phyloP scores from a whole-genome alignment of 768 basidiomycete genomes.

The Hortiboletus flavorubellus region DNA sequence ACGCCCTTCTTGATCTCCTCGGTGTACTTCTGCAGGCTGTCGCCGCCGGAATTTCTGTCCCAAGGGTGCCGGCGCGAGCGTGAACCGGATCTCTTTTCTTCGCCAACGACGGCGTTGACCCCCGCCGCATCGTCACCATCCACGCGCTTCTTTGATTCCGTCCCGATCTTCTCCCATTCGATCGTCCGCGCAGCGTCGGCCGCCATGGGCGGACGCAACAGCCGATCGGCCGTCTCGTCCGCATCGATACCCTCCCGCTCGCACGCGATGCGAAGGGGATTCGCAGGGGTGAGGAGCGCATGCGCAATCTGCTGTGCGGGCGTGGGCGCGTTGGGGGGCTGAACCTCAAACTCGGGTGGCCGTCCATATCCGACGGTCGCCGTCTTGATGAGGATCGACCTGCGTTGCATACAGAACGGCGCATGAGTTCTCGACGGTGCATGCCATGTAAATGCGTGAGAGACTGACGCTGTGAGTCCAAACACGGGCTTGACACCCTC shows the following conservation, averaged over 20 bases:
- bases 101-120: not conserved
- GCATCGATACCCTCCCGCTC: slow-evolving; percentile 26
- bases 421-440: not conserved
- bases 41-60: not conserved
- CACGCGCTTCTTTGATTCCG: slow-evolving; percentile 20
- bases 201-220: slow-evolving; percentile 11
- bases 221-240: slow-evolving; percentile 9
- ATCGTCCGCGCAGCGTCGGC: slow-evolving; percentile 10
- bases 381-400: slow-evolving; percentile 49
- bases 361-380: slow-evolving; percentile 49
- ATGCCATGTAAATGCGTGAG: not conserved
- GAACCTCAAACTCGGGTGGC: slow-evolving; percentile 42
- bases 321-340: slow-evolving; percentile 42
- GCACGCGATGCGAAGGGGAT: slow-evolving; percentile 24
- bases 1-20: slow-evolving; percentile 4
- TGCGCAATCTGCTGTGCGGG: slow-evolving; percentile 41
- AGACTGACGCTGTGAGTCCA: slow-evolving; percentile 79
- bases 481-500: slow-evolving; percentile 87
- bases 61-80: not conserved
- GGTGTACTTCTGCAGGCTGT: not conserved
- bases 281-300: slow-evolving; percentile 35
- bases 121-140: not conserved
- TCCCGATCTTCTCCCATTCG: slow-evolving; percentile 22
- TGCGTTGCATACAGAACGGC: slow-evolving; percentile 15
- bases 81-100: not conserved